Evolutionary conservation across 176 grass and related monocot genomes (phyloP), one percentile per base, ranked within the genome.

Genomic region (Avena insularis): DNA sequence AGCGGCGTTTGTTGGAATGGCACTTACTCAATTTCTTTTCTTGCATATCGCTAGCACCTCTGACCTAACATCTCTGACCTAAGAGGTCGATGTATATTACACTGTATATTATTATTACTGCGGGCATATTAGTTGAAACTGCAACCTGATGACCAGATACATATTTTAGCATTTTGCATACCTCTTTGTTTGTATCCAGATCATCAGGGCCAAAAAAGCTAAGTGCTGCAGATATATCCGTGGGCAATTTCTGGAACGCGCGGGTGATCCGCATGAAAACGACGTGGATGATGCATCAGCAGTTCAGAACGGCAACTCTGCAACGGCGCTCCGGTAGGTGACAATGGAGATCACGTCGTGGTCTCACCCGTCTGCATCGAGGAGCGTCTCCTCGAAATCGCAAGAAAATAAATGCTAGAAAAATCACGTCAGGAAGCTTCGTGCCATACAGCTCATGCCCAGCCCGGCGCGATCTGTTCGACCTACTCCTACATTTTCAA

Each of bases 371-470:
- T 31, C 47, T 71, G 66, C 55, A 43, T 64, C 45, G 3, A 36
- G 13, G 19, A 43, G 16, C 17, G 86, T 67, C 64, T 2, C 6
- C 20, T 15, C 71, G 61, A 75, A 14, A 78, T 62, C 17, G 12
- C 46, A 54, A 0, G 6, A 16, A 27, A 40, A 9, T 20, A 20
- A 12, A 20, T 20, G 1, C 5, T 1, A 20, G 12, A 84, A 80
- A 62, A 43, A 64, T 82, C 86, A 17, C 2, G 10, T 51, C 27
- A 17, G 20, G 69, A 87, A 82, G 70, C 71, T 87, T 62, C 56
- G 46, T 29, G 65, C 75, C 7, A 2, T 43, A 8, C 45, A 12
- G 57, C 75, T 86, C 25, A 27, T 1, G 33, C 27, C 75, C 59
- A 78, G 61, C 45, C 25, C 79, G 10, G 25, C 79, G 61, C 25